Percentiles rank a stretch among this genome's conserved stretches.
phyloP scores from a whole-genome alignment of 2,329 filamentous ascomycete genomes.

The Dactylellina leptospora region DNA sequence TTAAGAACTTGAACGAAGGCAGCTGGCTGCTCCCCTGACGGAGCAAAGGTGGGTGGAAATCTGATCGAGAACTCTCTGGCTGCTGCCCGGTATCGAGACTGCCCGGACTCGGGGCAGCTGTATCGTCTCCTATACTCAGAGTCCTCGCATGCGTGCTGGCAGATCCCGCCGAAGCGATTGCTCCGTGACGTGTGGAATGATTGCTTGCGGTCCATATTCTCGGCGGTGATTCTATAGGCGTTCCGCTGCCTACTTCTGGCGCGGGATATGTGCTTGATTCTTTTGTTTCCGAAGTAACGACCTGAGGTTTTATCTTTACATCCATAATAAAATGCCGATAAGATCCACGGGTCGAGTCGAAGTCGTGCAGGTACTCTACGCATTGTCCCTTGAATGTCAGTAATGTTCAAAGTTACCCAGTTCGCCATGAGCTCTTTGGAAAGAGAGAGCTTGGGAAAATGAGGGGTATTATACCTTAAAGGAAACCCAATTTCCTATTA shows the following conservation, averaged over 20 bases:
- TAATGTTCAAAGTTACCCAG: neutral
- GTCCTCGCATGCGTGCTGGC: constrained; percentile 23
- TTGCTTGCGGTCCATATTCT: constrained; percentile 45
- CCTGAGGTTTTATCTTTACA: constrained; percentile 13
- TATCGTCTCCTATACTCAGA: constrained; percentile 21
- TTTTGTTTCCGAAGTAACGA: constrained; percentile 22
- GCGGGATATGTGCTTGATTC: constrained; percentile 19
- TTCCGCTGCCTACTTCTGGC: constrained; percentile 9
- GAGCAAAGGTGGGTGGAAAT: constrained; percentile 30
- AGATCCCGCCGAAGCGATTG: constrained; percentile 14
- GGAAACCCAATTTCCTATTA: too few species aligned
- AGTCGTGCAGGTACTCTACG: constrained; percentile 18
- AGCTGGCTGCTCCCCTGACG: constrained; percentile 29
- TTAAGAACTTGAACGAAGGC: constrained; percentile 42
- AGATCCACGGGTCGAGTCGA: constrained; percentile 27
- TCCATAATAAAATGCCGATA: constrained; percentile 34
- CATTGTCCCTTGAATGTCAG: constrained; percentile 14
- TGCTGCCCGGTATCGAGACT: constrained; percentile 20
- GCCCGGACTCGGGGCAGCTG: constrained; percentile 1
- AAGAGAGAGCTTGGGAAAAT: neutral
- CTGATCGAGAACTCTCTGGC: constrained; percentile 17
- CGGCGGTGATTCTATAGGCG: constrained; percentile 3
- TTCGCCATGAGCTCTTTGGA: neutral
- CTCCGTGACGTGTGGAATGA: constrained; percentile 12
- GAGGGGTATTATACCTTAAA: neutral